These are phyloP conservation scores for Cydonia oblonga DNA, from an alignment of 331 rosid species.

Conservation along the genomic window DNA sequence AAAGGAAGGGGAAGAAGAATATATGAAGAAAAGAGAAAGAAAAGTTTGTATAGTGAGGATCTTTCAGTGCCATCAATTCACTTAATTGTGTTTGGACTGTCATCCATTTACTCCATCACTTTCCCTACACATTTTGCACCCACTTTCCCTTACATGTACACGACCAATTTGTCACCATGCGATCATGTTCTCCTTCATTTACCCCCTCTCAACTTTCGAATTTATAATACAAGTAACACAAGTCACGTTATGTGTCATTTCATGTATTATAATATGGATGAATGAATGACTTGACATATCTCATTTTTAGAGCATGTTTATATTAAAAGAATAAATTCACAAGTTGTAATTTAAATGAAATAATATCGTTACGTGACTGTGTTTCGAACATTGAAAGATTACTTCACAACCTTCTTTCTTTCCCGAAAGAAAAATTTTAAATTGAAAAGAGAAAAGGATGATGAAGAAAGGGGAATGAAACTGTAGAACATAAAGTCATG, in stretches of 20 bases:
- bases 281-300: too few species aligned
- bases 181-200: conserved; percentile 25
- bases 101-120: conserved; percentile 53
- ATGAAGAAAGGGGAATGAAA: conserved; percentile 14
- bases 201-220: conserved; percentile 18
- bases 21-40: neutral
- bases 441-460: conserved; percentile 12
- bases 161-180: too few species aligned
- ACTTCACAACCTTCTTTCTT: neutral
- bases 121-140: conserved; percentile 38
- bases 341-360: too few species aligned
- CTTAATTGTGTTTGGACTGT: conserved; percentile 62
- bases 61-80: conserved; percentile 40
- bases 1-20: neutral
- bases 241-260: too few species aligned
- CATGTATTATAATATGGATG: fast-evolving
- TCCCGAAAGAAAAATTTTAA: conserved; percentile 13
- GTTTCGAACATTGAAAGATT: too few species aligned
- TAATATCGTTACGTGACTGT: too few species aligned
- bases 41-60: conserved; percentile 39
- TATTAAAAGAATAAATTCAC: too few species aligned
- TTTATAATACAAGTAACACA: too few species aligned
- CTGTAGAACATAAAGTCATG: conserved; percentile 40
- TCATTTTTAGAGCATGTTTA: too few species aligned
- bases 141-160: conserved; percentile 59